Evolutionary conservation across 495 filamentous ascomycete species (phyloP).

Genomic region (Penicillium macrosclerotiorum): DNA sequence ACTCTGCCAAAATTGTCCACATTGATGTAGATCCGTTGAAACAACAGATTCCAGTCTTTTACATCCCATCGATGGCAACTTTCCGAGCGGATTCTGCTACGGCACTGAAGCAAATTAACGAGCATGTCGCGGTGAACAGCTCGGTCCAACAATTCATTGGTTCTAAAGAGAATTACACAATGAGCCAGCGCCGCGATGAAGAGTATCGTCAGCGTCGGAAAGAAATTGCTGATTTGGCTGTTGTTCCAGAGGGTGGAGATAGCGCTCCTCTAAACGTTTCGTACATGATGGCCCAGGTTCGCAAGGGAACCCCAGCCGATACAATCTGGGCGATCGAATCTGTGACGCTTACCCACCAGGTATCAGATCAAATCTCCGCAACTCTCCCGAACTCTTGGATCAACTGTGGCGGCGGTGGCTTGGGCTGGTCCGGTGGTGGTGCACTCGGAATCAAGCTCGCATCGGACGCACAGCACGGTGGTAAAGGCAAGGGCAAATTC

Average conservation of each 20-base stretch:
- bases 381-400: constrained; percentile 79
- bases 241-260: constrained; percentile 46
- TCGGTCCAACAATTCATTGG: constrained; percentile 45
- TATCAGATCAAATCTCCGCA: constrained; percentile 78
- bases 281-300: constrained; percentile 65
- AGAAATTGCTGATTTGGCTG: constrained; percentile 55
- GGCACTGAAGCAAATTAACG: constrained; percentile 69
- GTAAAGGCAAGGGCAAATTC: constrained; percentile 70
- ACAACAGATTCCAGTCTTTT: constrained; percentile 81
- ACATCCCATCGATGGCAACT: constrained; percentile 67
- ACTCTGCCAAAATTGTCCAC: constrained; percentile 68
- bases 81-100: constrained; percentile 75
- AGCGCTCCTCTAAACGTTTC: constrained; percentile 68
- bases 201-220: constrained; percentile 60
- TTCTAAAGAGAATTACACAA: constrained; percentile 41
- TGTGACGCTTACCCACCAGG: constrained; percentile 76
- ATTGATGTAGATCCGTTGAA: constrained; percentile 87
- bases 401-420: constrained; percentile 90
- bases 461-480: constrained; percentile 55
- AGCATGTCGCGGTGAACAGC: constrained; percentile 48
- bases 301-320: constrained; percentile 64
- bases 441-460: constrained; percentile 88
- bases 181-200: constrained; percentile 56
- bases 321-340: constrained; percentile 87
- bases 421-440: constrained; percentile 94